Percentiles rank a stretch among this genome's conserved stretches.
Evolutionary conservation across 2,329 filamentous ascomycete species (phyloP).

Genomic region (Curvularia lunata): DNA sequence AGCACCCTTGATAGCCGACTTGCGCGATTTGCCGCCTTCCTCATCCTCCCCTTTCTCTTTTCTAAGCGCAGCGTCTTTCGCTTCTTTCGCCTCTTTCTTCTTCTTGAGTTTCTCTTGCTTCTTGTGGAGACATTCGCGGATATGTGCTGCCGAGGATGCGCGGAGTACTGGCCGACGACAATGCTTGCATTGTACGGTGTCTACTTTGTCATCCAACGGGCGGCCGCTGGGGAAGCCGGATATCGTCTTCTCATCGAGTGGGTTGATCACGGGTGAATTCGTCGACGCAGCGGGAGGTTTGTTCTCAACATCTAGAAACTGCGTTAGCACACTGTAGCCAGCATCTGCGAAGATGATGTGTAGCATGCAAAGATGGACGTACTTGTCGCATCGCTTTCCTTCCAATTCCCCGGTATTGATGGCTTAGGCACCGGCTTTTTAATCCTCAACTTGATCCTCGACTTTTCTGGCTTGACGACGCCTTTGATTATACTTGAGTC

Average conservation of each 20-base stretch:
- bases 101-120: conserved; percentile 72
- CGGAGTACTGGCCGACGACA: conserved; percentile 89
- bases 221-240: conserved; percentile 82
- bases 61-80: conserved; percentile 56
- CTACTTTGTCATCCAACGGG: conserved; percentile 78
- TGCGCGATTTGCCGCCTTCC: conserved; percentile 52
- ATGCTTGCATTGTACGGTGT: conserved; percentile 84
- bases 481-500: conserved; percentile 41
- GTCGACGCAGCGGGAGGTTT: conserved; percentile 30
- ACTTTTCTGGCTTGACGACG: conserved; percentile 48
- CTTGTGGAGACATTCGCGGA: conserved; percentile 80
- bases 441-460: conserved; percentile 54
- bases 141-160: conserved; percentile 76
- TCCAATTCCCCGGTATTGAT: conserved; percentile 73
- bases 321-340: conserved; percentile 11
- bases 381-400: conserved; percentile 70
- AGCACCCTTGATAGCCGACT: conserved; percentile 50
- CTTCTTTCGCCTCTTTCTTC: conserved; percentile 68
- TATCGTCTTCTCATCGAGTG: conserved; percentile 76
- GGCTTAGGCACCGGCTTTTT: conserved; percentile 69
- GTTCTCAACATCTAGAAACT: conserved; percentile 31
- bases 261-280: conserved; percentile 54
- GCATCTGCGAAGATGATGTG: background rate
- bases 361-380: conserved; percentile 28
- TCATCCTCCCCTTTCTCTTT: conserved; percentile 55